phyloP scores from a whole-genome alignment of 805 yeast genomes.

The Saccharomycodes ludwigii region DNA sequence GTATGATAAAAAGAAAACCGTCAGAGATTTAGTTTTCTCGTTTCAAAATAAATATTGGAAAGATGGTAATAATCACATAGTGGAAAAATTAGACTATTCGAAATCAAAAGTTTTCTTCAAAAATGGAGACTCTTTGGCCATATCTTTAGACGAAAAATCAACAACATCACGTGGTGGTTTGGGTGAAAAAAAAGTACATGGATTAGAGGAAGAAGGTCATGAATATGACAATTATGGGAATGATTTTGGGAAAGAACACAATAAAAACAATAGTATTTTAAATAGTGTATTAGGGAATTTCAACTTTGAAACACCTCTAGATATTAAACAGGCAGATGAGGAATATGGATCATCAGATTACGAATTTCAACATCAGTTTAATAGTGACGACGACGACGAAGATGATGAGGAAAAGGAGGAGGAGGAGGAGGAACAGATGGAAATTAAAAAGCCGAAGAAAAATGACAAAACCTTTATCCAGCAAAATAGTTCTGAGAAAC shows the following conservation, averaged over 20 bases:
- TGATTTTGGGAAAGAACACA: slow-evolving; percentile 25
- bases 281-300: slow-evolving; percentile 34
- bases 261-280: slow-evolving; percentile 34
- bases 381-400: slow-evolving; percentile 16
- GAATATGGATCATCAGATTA: slow-evolving; percentile 28
- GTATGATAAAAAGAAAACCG: slow-evolving; percentile 50
- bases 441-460: slow-evolving; percentile 2
- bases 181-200: slow-evolving; percentile 9
- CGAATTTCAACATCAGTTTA: slow-evolving; percentile 29
- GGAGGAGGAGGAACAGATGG: not conserved
- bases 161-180: slow-evolving; percentile 1
- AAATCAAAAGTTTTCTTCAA: slow-evolving; percentile 12
- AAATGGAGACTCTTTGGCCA: slow-evolving; percentile 2
- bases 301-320: slow-evolving; percentile 42
- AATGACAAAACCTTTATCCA: too few species aligned
- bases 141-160: slow-evolving; percentile 4
- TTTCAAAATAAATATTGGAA: slow-evolving; percentile 64
- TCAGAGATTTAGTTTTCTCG: slow-evolving; percentile 49
- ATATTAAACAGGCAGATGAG: slow-evolving; percentile 26
- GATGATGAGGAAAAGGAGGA: slow-evolving; percentile 19
- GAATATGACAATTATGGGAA: slow-evolving; percentile 2
- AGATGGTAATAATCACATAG: slow-evolving; percentile 66
- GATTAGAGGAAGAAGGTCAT: slow-evolving; percentile 24
- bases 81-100: slow-evolving; percentile 41
- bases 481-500: too few species aligned